These are phyloP conservation scores for Aristolochia californica DNA, from an alignment of 164 flowering plant genomes.

Conservation along the genomic window DNA sequence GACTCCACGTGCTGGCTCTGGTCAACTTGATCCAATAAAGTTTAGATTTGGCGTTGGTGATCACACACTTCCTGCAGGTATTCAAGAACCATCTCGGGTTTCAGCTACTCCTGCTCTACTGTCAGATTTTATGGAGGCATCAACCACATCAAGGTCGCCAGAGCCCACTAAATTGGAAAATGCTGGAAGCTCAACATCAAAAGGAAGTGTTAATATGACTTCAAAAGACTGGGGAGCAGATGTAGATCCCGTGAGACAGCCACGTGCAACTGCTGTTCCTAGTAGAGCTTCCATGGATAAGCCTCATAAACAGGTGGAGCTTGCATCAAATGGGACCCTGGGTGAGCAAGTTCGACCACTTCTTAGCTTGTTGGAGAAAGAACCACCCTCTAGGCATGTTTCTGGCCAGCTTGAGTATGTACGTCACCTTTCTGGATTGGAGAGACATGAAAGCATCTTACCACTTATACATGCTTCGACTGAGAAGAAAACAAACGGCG, in stretches of 20 bases:
- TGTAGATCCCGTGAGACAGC: constrained; percentile 41
- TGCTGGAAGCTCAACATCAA: constrained; percentile 22
- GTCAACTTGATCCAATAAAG: constrained; percentile 42
- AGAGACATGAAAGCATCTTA: constrained; percentile 79
- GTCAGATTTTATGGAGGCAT: constrained; percentile 24
- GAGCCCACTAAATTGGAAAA: constrained; percentile 33
- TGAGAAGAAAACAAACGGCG: constrained; percentile 83
- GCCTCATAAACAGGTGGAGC: constrained; percentile 44
- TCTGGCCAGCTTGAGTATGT: constrained; percentile 96
- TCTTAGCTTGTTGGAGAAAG: constrained; percentile 93
- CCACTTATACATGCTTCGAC: constrained; percentile 74
- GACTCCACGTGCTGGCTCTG: constrained; percentile 23
- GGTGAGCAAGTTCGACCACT: constrained; percentile 87
- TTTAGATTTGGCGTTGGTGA: constrained; percentile 38
- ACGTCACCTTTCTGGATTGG: constrained; percentile 72
- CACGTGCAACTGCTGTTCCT: constrained; percentile 26
- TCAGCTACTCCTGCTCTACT: background rate
- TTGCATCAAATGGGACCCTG: constrained; percentile 41
- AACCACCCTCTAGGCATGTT: constrained; percentile 85
- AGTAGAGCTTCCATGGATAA: constrained; percentile 48
- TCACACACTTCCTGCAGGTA: constrained; percentile 33
- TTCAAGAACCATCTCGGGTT: constrained; percentile 25
- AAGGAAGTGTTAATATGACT: constrained; percentile 25
- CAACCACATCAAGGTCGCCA: constrained; percentile 28
- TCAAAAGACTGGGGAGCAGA: constrained; percentile 49